Base-by-base conservation (phyloP, 768 basidiomycete species). In the Cytidiella melzeri region DNA sequence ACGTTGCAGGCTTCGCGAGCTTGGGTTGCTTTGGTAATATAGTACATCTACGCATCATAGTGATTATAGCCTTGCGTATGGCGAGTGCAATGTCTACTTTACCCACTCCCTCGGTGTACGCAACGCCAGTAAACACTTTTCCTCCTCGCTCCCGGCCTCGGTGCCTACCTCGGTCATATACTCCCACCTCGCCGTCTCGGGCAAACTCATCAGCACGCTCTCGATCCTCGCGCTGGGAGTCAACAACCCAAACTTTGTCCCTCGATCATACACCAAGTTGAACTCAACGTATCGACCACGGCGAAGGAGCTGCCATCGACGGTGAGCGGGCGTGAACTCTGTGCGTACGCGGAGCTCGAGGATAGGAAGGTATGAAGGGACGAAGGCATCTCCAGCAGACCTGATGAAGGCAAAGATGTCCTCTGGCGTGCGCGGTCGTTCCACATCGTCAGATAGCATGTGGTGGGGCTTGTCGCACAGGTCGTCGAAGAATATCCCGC, bases 401-500 rank as follows among this genome's bases (percentile, higher is more conserved):
- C 79, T 72, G 43, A 96, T 69, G 59, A 95, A 84, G 9, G 70
- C 68, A 64, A 96, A 95, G 41, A 94, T 81, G 25, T 85, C 81
- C 12, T 81, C 79, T 12, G 80, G 73, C 3, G 75, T 75, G 55
- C 63, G 67, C 3, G 85, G 84, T 28, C 84, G 76, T 37, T 47
- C 51, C n/a, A 55, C 49, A 48, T 57, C 63, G 5, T 64, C 60
- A n/a, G 71, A 67, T 26, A 92, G 71, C n/a, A 81, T 79, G n/a
- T 72, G 62, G 62, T 92, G 90, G 2, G 71, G 66, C 27, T 77
- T 77, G 43, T 73, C 74, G 57, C 75, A 81, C 49, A 98, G 79
- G 64, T 99, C 96, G 64, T 98, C 96, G 61, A 97, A 95, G 74
- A 98, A 98, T 48, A 99, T 71, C 0, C 96, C 96, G 26, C 96